Evolutionary conservation across 352 stramenopile species (phyloP), one percentile per base, ranked within the genome.

Genomic region (Globisporangium cederbergense): DNA sequence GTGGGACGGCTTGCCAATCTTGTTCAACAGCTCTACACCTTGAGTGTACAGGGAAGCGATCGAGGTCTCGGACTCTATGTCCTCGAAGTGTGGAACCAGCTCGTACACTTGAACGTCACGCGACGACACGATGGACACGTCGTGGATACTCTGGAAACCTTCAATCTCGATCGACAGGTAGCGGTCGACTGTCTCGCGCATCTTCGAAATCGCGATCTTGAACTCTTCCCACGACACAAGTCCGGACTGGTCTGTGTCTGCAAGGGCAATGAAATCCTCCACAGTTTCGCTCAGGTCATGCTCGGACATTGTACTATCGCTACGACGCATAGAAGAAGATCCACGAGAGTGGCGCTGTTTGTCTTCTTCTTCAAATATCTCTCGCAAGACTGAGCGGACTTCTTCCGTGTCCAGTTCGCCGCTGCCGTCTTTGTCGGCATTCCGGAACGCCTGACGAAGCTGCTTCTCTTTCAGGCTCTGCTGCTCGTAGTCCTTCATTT

Each of bases 381-480:
- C 77, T 45, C 71, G 67, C 20, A 96, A 71, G 18, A 96, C 85
- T 3, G 75, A 57, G 8, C 84, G 86, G 14, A 96, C 85, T 72
- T 96, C 86, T 16, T 88, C 64, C 2, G 82, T 83, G 54, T 94
- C 80, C 11, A 96, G 68, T 50, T 94, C 85, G 1, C 86, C 86
- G 67, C 82, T 95, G 58, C 72, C 66, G 64, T 96, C 86, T 7
- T 68, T 64, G 62, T 96, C 88, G 2, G 86, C 88, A 46, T 89
- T 75, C 8, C 83, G 73, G 65, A 95, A 96, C 20, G 85, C 84
- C 66, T 85, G 73, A 1, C 88, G 81, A 52, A 96, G 67, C 32
- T 96, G 83, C 56, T 96, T 96, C 57, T 96, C 86, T 62, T 95
- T 95, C 51, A 94, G 50, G 56, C 72, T 90, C 60, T 96, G 84